phyloP scores from a whole-genome alignment of 352 stramenopile genomes.

The Globisporangium iwayamae region DNA sequence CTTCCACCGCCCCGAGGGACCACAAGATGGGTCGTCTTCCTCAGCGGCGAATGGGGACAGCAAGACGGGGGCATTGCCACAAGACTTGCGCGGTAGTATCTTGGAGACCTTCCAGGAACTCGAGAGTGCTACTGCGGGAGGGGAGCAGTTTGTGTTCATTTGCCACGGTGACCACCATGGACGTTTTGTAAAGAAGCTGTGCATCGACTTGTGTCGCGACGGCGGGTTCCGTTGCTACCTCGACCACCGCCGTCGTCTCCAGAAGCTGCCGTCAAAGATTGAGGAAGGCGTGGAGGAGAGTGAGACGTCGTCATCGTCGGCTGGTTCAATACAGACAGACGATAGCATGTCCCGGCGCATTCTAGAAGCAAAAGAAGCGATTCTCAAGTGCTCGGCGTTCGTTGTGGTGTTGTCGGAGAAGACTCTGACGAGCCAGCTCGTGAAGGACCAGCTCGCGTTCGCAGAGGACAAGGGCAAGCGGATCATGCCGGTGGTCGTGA shows the following conservation, averaged over 20 bases:
- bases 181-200: slow-evolving; percentile 71
- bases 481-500: slow-evolving; percentile 71
- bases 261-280: slow-evolving; percentile 19
- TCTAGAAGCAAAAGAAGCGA: slow-evolving; percentile 77
- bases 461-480: slow-evolving; percentile 83
- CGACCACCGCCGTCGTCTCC: slow-evolving; percentile 39
- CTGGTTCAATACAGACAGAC: slow-evolving; percentile 22
- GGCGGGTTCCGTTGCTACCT: slow-evolving; percentile 69
- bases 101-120: slow-evolving; percentile 58
- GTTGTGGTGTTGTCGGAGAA: slow-evolving; percentile 73
- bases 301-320: slow-evolving; percentile 13
- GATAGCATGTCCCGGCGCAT: slow-evolving; percentile 64
- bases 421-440: slow-evolving; percentile 62
- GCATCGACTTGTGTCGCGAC: slow-evolving; percentile 59
- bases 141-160: slow-evolving; percentile 83
- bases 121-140: slow-evolving; percentile 43
- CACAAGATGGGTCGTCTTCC: neutral
- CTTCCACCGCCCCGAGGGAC: slow-evolving; percentile 41
- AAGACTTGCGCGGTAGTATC: slow-evolving; percentile 40
- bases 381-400: slow-evolving; percentile 78
- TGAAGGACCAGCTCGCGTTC: slow-evolving; percentile 79
- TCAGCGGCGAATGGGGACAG: slow-evolving; percentile 7
- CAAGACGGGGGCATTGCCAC: slow-evolving; percentile 14
- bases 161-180: slow-evolving; percentile 73
- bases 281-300: slow-evolving; percentile 20